Conservation (phyloP, 1,284 basidiomycete genomes). For the Marasmius sp. region DNA sequence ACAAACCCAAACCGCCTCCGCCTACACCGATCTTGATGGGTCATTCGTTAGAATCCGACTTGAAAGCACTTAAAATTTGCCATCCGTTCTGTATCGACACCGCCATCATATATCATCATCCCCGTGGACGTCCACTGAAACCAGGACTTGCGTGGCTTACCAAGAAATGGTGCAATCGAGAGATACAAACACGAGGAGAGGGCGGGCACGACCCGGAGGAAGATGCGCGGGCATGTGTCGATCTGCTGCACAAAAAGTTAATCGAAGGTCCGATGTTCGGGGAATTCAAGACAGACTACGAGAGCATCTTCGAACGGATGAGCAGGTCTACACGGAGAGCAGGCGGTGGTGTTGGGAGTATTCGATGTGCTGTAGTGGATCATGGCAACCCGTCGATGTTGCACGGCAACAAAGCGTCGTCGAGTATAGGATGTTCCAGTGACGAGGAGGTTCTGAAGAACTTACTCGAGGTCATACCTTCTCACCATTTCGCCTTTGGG, state of each 20-base stretch:
- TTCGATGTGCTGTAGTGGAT: conserved; percentile 77
- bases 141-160: conserved; percentile 91
- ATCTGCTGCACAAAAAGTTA: conserved; percentile 80
- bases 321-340: conserved; percentile 47
- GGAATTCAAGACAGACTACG: conserved; percentile 79
- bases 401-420: conserved; percentile 81
- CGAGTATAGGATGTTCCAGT: conserved; percentile 66
- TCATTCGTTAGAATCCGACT: conserved; percentile 90
- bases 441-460: conserved; percentile 78
- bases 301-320: conserved; percentile 86
- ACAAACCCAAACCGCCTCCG: conserved; percentile 30
- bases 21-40: conserved; percentile 87
- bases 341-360: conserved; percentile 37
- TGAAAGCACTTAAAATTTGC: conserved; percentile 79
- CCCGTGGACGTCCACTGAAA: conserved; percentile 86
- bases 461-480: conserved; percentile 56
- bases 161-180: conserved; percentile 83
- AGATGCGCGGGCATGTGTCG: conserved; percentile 84
- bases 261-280: conserved; percentile 81
- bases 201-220: conserved; percentile 91
- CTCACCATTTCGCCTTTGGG: conserved; percentile 81
- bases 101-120: conserved; percentile 84
- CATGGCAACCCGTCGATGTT: conserved; percentile 80
- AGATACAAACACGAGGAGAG: conserved; percentile 78
- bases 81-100: conserved; percentile 90